phyloP scores from a whole-genome alignment of 1,139 yeast genomes.

The Kodamaea derodonti region DNA sequence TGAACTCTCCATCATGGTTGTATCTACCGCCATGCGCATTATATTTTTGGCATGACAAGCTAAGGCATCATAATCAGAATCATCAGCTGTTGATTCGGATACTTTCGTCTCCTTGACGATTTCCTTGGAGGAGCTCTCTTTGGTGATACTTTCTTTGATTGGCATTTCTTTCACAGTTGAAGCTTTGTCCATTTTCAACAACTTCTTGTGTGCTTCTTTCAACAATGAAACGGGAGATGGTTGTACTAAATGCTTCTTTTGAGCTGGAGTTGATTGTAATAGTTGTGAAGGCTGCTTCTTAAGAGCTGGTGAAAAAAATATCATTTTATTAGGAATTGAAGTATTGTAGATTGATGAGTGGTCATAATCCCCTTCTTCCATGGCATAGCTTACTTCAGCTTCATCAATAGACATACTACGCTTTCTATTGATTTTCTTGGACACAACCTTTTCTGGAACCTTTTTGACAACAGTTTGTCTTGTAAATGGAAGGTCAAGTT shows the following conservation, averaged over 20 bases:
- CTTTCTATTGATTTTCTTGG: slow-evolving; percentile 6
- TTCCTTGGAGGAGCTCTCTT: background rate
- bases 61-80: slow-evolving; percentile 35
- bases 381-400: slow-evolving; percentile 9
- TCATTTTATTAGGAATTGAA: slow-evolving; percentile 30
- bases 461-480: slow-evolving; percentile 2
- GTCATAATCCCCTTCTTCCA: slow-evolving; percentile 8
- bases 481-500: slow-evolving; percentile 18
- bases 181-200: slow-evolving; percentile 19
- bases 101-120: slow-evolving; percentile 4
- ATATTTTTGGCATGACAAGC: slow-evolving; percentile 50
- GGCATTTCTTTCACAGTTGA: slow-evolving; percentile 9
- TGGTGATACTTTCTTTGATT: slow-evolving; percentile 1
- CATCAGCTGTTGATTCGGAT: slow-evolving; percentile 14
- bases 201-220: slow-evolving; percentile 13
- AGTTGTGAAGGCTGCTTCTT: slow-evolving; percentile 15
- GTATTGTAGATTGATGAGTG: slow-evolving; percentile 20
- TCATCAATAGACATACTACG: slow-evolving; percentile 6
- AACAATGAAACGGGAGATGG: slow-evolving; percentile 20
- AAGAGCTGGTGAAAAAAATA: slow-evolving; percentile 29
- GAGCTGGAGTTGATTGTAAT: slow-evolving; percentile 25
- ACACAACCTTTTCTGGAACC: background rate
- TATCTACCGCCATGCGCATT: slow-evolving; percentile 47
- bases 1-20: slow-evolving; percentile 45
- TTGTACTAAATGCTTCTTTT: slow-evolving; percentile 12